Evolutionary conservation across 495 filamentous ascomycete genomes (phyloP).

Genomic region (Trichocladium uniseriatum): DNA sequence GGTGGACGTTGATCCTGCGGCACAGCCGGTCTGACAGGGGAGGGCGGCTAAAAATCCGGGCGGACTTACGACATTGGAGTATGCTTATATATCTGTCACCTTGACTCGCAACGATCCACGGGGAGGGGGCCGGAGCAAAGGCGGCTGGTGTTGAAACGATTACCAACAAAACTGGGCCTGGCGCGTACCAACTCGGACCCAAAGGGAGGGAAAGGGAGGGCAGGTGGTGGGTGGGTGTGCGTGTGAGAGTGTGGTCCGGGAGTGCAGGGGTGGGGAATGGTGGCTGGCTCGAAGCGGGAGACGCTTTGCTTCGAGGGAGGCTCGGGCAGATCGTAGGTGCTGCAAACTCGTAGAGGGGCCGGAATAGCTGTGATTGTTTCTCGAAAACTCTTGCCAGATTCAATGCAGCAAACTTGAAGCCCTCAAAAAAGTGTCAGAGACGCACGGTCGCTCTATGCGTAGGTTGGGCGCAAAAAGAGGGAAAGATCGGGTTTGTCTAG

Average conservation of each 20-base stretch:
- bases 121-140: conserved; percentile 32
- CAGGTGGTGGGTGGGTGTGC: conserved; percentile 14
- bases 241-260: background rate
- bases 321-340: background rate
- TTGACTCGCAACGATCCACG: conserved; percentile 34
- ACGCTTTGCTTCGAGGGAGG: background rate
- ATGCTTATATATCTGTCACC: conserved; percentile 25
- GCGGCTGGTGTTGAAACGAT: background rate
- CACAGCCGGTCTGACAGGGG: conserved; percentile 10
- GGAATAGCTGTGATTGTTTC: background rate
- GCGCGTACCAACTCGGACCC: background rate
- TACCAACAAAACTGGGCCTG: background rate
- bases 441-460: conserved; percentile 4
- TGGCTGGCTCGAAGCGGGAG: background rate
- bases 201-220: conserved; percentile 4
- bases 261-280: conserved; percentile 5
- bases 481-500: conserved; percentile 8
- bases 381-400: background rate
- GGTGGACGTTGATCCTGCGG: conserved; percentile 9
- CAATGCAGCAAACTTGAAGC: background rate
- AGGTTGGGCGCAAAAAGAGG: conserved; percentile 13
- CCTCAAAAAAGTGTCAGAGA: background rate
- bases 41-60: conserved; percentile 1
- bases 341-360: background rate
- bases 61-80: conserved; percentile 42